Percentiles rank a stretch among this genome's conserved stretches.
These are phyloP conservation scores for Ashbya aceris DNA, from an alignment of 1,139 yeast species.

Conservation along the genomic window DNA sequence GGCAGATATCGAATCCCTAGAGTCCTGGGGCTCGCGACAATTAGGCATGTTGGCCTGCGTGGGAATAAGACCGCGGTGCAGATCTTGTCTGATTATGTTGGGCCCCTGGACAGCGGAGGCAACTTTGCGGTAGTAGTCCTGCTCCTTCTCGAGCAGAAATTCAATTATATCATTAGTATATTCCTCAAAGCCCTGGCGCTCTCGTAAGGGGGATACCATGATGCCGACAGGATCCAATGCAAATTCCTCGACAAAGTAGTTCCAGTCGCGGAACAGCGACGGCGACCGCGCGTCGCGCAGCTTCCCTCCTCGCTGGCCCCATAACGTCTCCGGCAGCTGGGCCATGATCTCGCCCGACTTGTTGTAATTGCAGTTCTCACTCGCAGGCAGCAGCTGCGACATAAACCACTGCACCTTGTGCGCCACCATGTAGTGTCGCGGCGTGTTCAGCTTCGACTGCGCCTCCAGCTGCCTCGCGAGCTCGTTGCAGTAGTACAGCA, in stretches of 20 bases:
- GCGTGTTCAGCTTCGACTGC: constrained; percentile 19
- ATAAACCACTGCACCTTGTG: constrained; percentile 23
- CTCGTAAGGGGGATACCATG: constrained; percentile 14
- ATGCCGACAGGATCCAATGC: constrained; percentile 19
- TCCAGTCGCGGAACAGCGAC: constrained; percentile 19
- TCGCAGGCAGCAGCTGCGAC: constrained; percentile 23
- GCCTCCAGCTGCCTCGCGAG: constrained; percentile 13
- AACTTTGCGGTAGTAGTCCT: constrained; percentile 16
- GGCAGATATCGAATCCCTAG: constrained; percentile 13
- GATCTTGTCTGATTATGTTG: constrained; percentile 12
- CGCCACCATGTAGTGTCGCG: constrained; percentile 19
- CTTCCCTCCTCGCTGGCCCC: constrained; percentile 4
- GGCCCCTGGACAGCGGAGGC: background rate
- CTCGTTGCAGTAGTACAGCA: constrained; percentile 26
- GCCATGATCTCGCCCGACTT: constrained; percentile 20
- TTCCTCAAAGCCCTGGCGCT: constrained; percentile 19
- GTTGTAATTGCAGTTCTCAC: constrained; percentile 28
- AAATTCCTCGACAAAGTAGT: constrained; percentile 16
- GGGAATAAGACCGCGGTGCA: constrained; percentile 9
- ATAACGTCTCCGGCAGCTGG: constrained; percentile 9
- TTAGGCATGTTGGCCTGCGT: constrained; percentile 15
- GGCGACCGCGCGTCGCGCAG: constrained; percentile 1
- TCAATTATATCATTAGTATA: constrained; percentile 19
- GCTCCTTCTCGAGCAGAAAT: constrained; percentile 21
- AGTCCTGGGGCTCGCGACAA: constrained; percentile 14